phyloP scores from a whole-genome alignment of 345 rosid genomes.

The Ailanthus altissimus region DNA sequence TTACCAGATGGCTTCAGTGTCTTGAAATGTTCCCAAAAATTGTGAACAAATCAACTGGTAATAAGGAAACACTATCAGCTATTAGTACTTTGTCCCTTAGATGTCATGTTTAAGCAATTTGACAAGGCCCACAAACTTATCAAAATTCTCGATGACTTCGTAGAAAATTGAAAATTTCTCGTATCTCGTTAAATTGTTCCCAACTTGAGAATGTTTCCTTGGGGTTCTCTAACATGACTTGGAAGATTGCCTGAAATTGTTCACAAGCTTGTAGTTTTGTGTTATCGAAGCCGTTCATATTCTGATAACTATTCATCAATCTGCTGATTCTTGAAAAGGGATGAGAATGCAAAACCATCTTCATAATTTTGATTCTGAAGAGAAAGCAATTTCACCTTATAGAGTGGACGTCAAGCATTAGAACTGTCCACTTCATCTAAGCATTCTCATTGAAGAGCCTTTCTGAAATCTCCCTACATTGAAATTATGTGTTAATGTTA shows the following conservation, averaged over 20 bases:
- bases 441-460: slow-evolving; percentile 47
- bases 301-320: too few relatives aligned
- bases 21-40: too few relatives aligned
- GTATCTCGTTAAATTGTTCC: slow-evolving; percentile 39
- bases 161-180: slow-evolving; percentile 15
- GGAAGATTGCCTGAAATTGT: slow-evolving; percentile 42
- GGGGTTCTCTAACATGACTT: slow-evolving; percentile 18
- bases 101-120: slow-evolving; percentile 38
- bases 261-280: too few relatives aligned
- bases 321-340: too few relatives aligned
- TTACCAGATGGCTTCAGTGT: too few relatives aligned
- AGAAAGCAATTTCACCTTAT: slow-evolving; percentile 38
- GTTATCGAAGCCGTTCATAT: too few relatives aligned
- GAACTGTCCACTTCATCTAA: slow-evolving; percentile 36
- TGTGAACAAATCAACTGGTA: too few relatives aligned
- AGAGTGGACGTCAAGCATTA: slow-evolving; percentile 56
- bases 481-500: too few relatives aligned
- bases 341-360: neutral
- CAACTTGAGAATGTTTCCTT: slow-evolving; percentile 29
- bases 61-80: neutral
- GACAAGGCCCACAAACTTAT: slow-evolving; percentile 44
- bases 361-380: neutral
- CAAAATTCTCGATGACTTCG: slow-evolving; percentile 22
- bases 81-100: slow-evolving; percentile 11
- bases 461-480: slow-evolving; percentile 43